These are phyloP conservation scores for Teratosphaeria pseudoeucalypti DNA, from an alignment of 2,329 filamentous ascomycete genomes.

Conservation along the genomic window DNA sequence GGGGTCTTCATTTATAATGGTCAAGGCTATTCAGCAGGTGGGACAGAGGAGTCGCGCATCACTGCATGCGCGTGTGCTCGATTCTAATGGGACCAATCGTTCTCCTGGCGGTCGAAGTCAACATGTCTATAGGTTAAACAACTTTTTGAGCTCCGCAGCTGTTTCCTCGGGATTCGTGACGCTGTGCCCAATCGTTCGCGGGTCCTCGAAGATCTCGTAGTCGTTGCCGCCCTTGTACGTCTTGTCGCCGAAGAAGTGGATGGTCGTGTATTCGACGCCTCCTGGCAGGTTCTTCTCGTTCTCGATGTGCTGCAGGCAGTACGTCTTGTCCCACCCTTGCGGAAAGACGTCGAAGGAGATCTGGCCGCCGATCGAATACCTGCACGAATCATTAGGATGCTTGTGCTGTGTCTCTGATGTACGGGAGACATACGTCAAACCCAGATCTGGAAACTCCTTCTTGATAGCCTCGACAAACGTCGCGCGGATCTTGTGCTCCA, in stretches of 20 bases:
- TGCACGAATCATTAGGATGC: conserved; percentile 25
- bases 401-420: background rate
- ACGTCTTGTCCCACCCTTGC: conserved; percentile 95
- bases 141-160: conserved; percentile 63
- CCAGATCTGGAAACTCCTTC: conserved; percentile 72
- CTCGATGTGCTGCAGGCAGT: conserved; percentile 82
- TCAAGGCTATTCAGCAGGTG: background rate
- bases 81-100: background rate
- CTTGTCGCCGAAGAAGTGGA: conserved; percentile 99
- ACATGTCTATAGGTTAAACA: conserved; percentile 45
- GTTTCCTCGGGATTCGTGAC: conserved; percentile 79
- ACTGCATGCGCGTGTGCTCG: background rate
- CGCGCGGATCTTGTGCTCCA: conserved; percentile 62
- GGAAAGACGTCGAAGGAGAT: conserved; percentile 99
- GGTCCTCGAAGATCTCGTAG: conserved; percentile 81
- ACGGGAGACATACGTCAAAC: conserved; percentile 60
- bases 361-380: conserved; percentile 89
- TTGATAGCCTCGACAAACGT: conserved; percentile 67
- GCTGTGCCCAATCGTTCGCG: conserved; percentile 72
- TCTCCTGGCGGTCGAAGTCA: background rate
- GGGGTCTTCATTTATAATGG: background rate
- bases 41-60: background rate
- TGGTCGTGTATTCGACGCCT: conserved; percentile 68
- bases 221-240: conserved; percentile 85
- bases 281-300: conserved; percentile 56